Conservation (phyloP, 257 asterid species). For the Petunia axillaris region DNA sequence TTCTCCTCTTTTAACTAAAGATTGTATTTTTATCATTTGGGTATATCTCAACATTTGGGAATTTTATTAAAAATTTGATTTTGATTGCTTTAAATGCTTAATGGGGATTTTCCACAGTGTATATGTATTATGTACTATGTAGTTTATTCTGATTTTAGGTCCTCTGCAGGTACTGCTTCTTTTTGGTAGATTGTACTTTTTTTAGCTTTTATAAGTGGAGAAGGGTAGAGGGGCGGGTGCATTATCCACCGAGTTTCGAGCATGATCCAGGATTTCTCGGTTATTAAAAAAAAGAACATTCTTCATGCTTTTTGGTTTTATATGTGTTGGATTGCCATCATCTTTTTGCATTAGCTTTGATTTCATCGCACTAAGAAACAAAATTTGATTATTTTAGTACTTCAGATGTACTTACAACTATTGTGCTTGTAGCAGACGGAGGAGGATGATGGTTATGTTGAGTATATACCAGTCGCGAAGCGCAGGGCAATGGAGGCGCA, state of each 20-base stretch:
- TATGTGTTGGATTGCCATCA: not conserved
- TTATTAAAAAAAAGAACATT: not conserved
- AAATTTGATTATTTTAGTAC: not conserved
- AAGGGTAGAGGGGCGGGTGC: no score
- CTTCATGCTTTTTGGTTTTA: not conserved
- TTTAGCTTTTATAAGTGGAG: not conserved
- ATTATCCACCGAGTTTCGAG: no score
- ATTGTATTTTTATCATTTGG: not conserved
- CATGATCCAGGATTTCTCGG: no score
- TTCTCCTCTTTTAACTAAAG: not conserved
- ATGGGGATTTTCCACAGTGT: not conserved
- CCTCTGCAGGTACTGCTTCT: not conserved
- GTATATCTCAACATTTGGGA: not conserved
- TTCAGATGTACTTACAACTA: not conserved
- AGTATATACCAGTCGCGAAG: conserved; percentile 77
- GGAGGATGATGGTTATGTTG: conserved; percentile 68
- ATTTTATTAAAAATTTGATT: not conserved
- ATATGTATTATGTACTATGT: not conserved
- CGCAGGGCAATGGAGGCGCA: conserved; percentile 79
- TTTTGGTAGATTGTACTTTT: not conserved
- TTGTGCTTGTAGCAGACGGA: conserved; percentile 45
- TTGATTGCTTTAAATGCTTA: not conserved
- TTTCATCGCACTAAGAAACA: not conserved
- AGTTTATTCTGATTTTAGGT: conserved; percentile 1
- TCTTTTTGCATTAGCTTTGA: not conserved